Conservation (phyloP, 768 basidiomycete genomes). For the Cystobasidium onofrii region DNA sequence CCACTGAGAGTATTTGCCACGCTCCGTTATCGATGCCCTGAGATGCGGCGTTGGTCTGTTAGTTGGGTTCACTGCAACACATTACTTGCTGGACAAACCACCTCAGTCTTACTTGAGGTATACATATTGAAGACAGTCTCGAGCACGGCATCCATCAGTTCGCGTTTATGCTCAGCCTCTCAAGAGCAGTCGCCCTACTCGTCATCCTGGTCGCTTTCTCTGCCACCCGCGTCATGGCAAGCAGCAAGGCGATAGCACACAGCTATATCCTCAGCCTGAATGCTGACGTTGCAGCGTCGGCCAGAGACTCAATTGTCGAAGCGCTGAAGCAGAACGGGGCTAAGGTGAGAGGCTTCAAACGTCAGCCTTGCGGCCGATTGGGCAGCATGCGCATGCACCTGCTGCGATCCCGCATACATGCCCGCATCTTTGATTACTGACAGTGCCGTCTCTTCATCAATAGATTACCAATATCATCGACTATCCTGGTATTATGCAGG, state of each 20-base stretch:
- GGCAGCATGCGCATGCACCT: not conserved
- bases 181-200: not conserved
- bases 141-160: too few species aligned
- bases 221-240: not conserved
- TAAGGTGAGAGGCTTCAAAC: too few species aligned
- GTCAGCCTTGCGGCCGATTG: not conserved
- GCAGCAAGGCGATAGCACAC: not conserved
- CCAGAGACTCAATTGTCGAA: constrained; percentile 9
- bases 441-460: too few species aligned
- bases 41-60: too few species aligned
- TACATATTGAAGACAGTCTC: too few species aligned
- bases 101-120: too few species aligned
- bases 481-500: constrained; percentile 29
- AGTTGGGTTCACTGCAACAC: too few species aligned
- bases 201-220: not conserved
- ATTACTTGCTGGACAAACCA: too few species aligned
- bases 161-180: not conserved
- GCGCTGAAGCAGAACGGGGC: constrained; percentile 19
- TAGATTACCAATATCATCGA: constrained; percentile 20
- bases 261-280: constrained; percentile 24
- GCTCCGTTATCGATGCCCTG: too few species aligned
- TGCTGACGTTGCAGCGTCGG: not conserved
- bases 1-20: too few species aligned
- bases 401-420: not conserved
- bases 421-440: too few species aligned